phyloP scores from a whole-genome alignment of 2,329 filamentous ascomycete species.

The Ascochyta lentis region DNA sequence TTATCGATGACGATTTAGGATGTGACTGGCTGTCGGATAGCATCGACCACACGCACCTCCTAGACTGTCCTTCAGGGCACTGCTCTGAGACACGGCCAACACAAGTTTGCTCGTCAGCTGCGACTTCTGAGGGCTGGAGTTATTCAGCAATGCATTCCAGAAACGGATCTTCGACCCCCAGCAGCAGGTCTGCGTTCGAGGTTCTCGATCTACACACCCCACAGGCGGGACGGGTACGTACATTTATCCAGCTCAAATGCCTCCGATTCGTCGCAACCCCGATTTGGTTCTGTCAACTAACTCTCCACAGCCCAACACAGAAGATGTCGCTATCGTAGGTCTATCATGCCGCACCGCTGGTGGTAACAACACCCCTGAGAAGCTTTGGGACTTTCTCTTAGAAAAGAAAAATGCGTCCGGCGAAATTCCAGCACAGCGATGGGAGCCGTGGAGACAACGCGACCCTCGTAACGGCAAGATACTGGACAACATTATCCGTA shows the following conservation, averaged over 20 bases:
- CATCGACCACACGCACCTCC: background rate
- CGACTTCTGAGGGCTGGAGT: background rate
- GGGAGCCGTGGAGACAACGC: constrained; percentile 40
- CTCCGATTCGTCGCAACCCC: background rate
- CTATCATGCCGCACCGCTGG: constrained; percentile 44
- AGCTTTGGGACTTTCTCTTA: constrained; percentile 45
- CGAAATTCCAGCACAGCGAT: constrained; percentile 40
- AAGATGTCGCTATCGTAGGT: constrained; percentile 45
- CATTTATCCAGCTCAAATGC: background rate
- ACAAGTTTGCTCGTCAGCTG: background rate
- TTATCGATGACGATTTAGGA: constrained; percentile 1
- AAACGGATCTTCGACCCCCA: constrained; percentile 7
- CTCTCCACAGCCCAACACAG: background rate
- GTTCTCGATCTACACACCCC: background rate
- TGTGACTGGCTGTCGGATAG: background rate
- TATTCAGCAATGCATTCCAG: constrained; percentile 1
- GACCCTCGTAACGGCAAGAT: constrained; percentile 36
- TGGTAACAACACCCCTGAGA: constrained; percentile 36
- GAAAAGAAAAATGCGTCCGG: constrained; percentile 37
- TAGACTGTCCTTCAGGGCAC: background rate
- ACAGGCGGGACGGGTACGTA: background rate
- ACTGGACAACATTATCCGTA: constrained; percentile 30
- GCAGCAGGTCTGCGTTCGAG: constrained; percentile 8
- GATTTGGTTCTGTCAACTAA: background rate
- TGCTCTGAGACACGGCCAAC: background rate